phyloP scores from a whole-genome alignment of 768 basidiomycete species.

The Cystobasidium onofrii region DNA sequence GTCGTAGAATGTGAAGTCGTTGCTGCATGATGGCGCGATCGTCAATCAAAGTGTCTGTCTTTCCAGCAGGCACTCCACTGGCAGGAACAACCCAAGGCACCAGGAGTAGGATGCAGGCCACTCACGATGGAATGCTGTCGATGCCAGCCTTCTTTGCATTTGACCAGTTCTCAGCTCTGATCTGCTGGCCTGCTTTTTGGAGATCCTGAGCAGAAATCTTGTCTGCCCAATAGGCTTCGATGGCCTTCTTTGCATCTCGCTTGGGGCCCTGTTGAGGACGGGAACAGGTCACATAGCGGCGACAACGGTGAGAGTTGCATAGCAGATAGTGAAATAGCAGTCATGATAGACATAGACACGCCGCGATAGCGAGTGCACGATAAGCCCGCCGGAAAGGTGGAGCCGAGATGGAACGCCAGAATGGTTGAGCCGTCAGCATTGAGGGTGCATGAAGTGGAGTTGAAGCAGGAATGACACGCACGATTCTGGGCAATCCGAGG shows the following conservation, averaged over 20 bases:
- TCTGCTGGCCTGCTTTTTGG: conserved; percentile 73
- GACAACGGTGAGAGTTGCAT: not conserved
- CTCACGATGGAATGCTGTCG: conserved; percentile 55
- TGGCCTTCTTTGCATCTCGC: conserved; percentile 94
- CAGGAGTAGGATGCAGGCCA: not conserved
- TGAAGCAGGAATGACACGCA: conserved; percentile 42
- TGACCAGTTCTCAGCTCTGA: conserved; percentile 81
- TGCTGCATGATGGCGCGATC: conserved; percentile 52
- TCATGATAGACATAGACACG: not conserved
- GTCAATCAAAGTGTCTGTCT: too few species aligned
- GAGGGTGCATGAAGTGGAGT: not conserved
- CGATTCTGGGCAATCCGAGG: conserved; percentile 87
- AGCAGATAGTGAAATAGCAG: not conserved
- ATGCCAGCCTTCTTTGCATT: conserved; percentile 75
- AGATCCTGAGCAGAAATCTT: conserved; percentile 82
- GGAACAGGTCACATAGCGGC: not conserved
- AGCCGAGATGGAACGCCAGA: conserved; percentile 1
- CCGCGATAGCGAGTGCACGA: not conserved
- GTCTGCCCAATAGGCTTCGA: conserved; percentile 92
- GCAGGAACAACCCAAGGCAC: not conserved
- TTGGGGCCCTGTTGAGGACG: conserved; percentile 76
- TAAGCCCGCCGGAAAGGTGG: not conserved
- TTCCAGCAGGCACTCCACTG: conserved; percentile 36
- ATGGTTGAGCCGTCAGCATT: conserved; percentile 8
- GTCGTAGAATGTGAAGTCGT: conserved; percentile 95